These are phyloP conservation scores for Puccinellia tenuiflora DNA, from an alignment of 176 grass and related monocot genomes.

Conservation along the genomic window DNA sequence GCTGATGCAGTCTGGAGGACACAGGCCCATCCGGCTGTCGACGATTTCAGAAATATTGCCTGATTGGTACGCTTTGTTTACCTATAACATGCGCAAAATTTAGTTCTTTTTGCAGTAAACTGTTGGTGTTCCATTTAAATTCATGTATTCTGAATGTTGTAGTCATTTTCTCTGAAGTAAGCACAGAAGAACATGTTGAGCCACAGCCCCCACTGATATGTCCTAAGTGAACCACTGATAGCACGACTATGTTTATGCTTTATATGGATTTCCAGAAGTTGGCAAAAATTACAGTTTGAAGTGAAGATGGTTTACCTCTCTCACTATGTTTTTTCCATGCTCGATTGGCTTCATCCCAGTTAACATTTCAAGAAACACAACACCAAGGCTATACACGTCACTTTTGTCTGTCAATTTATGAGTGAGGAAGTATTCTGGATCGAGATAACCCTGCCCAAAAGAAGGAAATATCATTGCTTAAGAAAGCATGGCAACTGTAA, in stretches of 20 bases:
- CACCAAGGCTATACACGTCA: conserved; percentile 83
- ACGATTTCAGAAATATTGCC: conserved; percentile 49
- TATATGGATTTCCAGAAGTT: neutral
- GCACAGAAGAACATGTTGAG: neutral
- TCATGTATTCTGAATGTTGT: neutral
- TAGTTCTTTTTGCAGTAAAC: conserved; percentile 3
- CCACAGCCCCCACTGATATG: neutral
- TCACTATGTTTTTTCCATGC: conserved; percentile 93
- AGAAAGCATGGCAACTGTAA: neutral
- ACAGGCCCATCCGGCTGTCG: conserved; percentile 60
- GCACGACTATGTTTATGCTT: neutral
- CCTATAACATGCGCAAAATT: conserved; percentile 35
- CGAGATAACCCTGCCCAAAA: conserved; percentile 80
- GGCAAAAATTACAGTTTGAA: neutral
- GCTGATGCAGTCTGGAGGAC: conserved; percentile 47
- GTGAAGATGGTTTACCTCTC: conserved; percentile 56
- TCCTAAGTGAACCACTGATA: neutral
- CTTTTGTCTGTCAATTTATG: conserved; percentile 92
- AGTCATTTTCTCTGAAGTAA: neutral
- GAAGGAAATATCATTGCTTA: neutral
- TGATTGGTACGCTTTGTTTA: conserved; percentile 55
- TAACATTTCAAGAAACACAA: conserved; percentile 84
- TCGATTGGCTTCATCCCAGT: conserved; percentile 85
- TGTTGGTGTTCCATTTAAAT: neutral
- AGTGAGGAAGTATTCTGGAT: conserved; percentile 94